Percentiles rank a stretch among this genome's conserved stretches.
Evolutionary conservation across 257 asterid species (phyloP).

Genomic region (Jaltomata sinuosa): DNA sequence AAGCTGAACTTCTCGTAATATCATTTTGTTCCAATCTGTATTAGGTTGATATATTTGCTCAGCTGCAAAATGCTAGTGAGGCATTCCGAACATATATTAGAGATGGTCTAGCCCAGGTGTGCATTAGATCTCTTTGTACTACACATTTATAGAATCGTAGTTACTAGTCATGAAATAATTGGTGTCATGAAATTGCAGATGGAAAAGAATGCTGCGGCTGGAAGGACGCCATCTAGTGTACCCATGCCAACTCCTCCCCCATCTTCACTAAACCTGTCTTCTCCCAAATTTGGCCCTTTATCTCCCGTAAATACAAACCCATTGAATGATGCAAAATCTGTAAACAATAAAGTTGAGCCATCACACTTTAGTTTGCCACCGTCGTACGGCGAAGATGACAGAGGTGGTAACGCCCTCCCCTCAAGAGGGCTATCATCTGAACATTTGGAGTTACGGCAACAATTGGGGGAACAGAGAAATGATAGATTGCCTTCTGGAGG

Average conservation of each 20-base stretch:
- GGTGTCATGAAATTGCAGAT: slow-evolving; percentile 49
- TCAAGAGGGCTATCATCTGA: slow-evolving; percentile 38
- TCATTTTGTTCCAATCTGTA: slow-evolving; percentile 7
- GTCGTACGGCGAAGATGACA: slow-evolving; percentile 64
- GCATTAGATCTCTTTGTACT: not conserved
- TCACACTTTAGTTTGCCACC: slow-evolving; percentile 79
- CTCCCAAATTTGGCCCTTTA: slow-evolving; percentile 58
- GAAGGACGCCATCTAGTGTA: slow-evolving; percentile 96
- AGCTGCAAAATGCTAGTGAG: slow-evolving; percentile 97
- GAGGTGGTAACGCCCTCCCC: slow-evolving; percentile 23
- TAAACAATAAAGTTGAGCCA: slow-evolving; percentile 54
- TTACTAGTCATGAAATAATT: not conserved
- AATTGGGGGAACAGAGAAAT: slow-evolving; percentile 50
- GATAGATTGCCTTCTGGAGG: slow-evolving; percentile 88
- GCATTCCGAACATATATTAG: slow-evolving; percentile 93
- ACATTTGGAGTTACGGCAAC: slow-evolving; percentile 42
- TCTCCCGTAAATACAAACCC: slow-evolving; percentile 73
- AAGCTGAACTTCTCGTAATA: not conserved
- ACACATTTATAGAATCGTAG: not conserved
- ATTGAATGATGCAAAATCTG: slow-evolving; percentile 41
- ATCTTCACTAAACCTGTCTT: slow-evolving; percentile 56
- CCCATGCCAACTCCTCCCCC: slow-evolving; percentile 97
- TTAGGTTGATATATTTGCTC: slow-evolving; percentile 94
- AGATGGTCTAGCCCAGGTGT: slow-evolving; percentile 96
- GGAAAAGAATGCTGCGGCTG: slow-evolving; percentile 98